Percentiles rank a stretch among this genome's conserved stretches.
These are phyloP conservation scores for Themeda triandra DNA, from an alignment of 176 grass and related monocot genomes.

Conservation along the genomic window DNA sequence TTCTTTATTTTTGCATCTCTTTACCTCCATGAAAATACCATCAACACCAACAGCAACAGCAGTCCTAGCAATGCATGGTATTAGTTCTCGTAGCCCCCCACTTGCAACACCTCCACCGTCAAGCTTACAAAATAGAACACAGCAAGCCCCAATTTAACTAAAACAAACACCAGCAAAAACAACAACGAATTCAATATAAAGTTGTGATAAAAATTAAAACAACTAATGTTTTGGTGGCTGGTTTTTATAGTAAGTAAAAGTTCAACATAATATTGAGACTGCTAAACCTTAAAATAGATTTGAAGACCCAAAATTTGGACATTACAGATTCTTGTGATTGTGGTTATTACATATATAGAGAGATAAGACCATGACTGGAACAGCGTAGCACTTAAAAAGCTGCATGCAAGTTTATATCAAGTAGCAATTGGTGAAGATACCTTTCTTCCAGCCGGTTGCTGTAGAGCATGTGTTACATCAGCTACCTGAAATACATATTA, in stretches of 20 bases:
- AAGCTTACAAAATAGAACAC: slow-evolving; percentile 59
- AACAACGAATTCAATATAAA: background rate
- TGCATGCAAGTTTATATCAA: background rate
- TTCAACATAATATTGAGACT: background rate
- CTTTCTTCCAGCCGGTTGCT: slow-evolving; percentile 96
- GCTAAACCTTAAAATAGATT: background rate
- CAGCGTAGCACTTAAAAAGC: background rate
- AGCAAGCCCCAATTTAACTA: background rate
- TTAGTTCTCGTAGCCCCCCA: slow-evolving; percentile 80
- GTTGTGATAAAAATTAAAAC: background rate
- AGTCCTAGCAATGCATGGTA: slow-evolving; percentile 94
- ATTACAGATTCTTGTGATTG: background rate
- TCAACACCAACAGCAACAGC: slow-evolving; percentile 89
- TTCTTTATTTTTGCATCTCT: background rate
- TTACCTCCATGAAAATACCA: slow-evolving; percentile 99
- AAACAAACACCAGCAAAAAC: slow-evolving; percentile 5
- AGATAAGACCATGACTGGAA: background rate
- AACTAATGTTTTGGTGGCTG: background rate
- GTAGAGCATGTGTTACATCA: slow-evolving; percentile 95
- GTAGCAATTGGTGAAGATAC: slow-evolving; percentile 25
- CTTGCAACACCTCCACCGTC: slow-evolving; percentile 94
- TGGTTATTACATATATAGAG: background rate
- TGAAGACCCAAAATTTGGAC: background rate
- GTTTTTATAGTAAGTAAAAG: background rate
- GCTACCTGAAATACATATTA: slow-evolving; percentile 71